Evolutionary conservation across 2,329 filamentous ascomycete genomes (phyloP).

Genomic region (Alternaria sp.): DNA sequence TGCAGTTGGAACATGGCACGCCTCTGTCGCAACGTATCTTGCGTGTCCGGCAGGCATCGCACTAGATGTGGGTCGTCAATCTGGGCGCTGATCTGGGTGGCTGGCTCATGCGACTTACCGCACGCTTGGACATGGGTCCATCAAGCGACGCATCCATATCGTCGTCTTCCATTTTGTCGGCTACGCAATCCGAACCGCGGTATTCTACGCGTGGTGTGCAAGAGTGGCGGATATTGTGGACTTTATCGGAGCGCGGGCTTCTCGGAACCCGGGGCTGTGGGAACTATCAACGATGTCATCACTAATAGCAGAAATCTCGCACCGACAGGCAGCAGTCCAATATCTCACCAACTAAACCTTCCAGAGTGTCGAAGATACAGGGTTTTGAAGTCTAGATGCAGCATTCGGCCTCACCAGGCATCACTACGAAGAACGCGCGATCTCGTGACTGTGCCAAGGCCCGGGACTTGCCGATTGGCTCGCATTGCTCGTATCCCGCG

Average conservation of each 20-base stretch:
- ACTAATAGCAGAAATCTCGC: not conserved
- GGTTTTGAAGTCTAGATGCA: not conserved
- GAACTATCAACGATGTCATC: constrained; percentile 21
- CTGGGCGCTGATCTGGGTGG: not conserved
- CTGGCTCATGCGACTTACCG: constrained; percentile 23
- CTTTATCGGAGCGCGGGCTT: constrained; percentile 16
- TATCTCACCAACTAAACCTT: not conserved
- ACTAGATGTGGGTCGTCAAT: constrained; percentile 27
- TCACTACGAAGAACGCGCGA: not conserved
- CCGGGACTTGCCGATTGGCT: not conserved
- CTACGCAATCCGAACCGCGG: constrained; percentile 17
- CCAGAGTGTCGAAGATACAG: not conserved
- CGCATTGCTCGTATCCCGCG: constrained; percentile 4
- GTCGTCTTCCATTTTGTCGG: constrained; percentile 34
- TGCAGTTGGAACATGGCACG: constrained; percentile 47
- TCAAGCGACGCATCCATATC: constrained; percentile 40
- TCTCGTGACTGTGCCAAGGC: constrained; percentile 16
- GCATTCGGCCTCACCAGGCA: not conserved
- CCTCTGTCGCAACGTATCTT: constrained; percentile 46
- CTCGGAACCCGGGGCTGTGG: constrained; percentile 21
- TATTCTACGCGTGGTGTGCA: constrained; percentile 21
- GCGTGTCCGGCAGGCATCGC: constrained; percentile 43
- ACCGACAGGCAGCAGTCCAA: not conserved
- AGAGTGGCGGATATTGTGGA: constrained; percentile 11
- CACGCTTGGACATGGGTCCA: constrained; percentile 37